phyloP scores from a whole-genome alignment of 2,329 filamentous ascomycete species.

The Paramyrothecium sp. region DNA sequence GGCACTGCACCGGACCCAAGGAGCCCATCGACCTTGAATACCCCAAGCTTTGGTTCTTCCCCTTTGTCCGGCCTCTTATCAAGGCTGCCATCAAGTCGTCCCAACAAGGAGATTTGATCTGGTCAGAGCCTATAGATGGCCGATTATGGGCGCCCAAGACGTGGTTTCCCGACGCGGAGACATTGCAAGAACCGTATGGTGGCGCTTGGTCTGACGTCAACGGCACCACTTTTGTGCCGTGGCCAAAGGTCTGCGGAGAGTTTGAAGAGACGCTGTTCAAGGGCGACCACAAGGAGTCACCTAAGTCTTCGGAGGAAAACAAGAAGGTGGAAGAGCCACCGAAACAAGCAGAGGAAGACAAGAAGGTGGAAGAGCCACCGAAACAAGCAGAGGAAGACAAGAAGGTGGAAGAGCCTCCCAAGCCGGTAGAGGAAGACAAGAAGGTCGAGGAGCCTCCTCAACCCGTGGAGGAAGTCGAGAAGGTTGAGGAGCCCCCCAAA shows the following conservation, averaged over 20 bases:
- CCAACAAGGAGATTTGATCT: constrained; percentile 3
- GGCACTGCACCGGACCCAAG: constrained; percentile 14
- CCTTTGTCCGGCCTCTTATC: constrained; percentile 8
- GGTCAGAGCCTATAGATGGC: constrained; percentile 7
- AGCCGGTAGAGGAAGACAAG: no score
- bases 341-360: neutral
- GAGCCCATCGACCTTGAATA: constrained; percentile 11
- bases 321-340: neutral
- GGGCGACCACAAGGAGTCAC: constrained; percentile 12
- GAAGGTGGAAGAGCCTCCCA: neutral
- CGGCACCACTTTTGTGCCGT: constrained; percentile 20
- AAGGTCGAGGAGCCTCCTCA: no score
- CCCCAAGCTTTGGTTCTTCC: constrained; percentile 14
- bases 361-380: neutral
- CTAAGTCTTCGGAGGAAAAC: neutral
- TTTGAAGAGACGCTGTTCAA: constrained; percentile 19
- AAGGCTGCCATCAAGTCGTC: constrained; percentile 8
- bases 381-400: neutral
- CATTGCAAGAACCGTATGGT: constrained; percentile 12
- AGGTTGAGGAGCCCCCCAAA: neutral
- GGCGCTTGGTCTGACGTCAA: constrained; percentile 16
- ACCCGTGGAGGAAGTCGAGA: neutral
- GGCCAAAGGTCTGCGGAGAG: constrained; percentile 22
- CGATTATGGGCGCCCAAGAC: constrained; percentile 10
- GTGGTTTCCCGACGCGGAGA: constrained; percentile 8